A percentile compares a stretch with the other conserved stretches of the same genome.
Evolutionary conservation across 805 yeast species (phyloP).

Genomic region (Torulaspora quercuum): DNA sequence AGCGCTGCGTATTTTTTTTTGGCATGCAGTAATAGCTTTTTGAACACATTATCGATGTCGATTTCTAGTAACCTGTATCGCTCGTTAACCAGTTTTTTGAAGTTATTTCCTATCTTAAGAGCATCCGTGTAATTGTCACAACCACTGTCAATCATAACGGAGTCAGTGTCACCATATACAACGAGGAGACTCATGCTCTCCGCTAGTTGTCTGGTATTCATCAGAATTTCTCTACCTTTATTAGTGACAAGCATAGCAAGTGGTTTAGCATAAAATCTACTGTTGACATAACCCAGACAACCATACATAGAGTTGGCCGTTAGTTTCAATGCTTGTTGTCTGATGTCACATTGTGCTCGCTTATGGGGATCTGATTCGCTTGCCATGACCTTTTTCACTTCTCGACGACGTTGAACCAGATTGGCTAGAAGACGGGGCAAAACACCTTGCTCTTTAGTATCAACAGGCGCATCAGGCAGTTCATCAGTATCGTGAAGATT

Average conservation of each 20-base stretch:
- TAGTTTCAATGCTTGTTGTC: slow-evolving; percentile 91
- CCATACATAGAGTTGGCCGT: slow-evolving; percentile 99
- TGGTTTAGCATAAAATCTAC: slow-evolving; percentile 94
- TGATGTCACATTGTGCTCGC: slow-evolving; percentile 83
- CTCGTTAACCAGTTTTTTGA: slow-evolving; percentile 82
- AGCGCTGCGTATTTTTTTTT: slow-evolving; percentile 97
- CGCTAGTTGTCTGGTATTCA: slow-evolving; percentile 89
- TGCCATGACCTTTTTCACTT: slow-evolving; percentile 82
- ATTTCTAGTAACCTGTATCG: slow-evolving; percentile 84
- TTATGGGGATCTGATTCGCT: slow-evolving; percentile 63
- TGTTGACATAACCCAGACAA: slow-evolving; percentile 87
- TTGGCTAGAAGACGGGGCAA: slow-evolving; percentile 79
- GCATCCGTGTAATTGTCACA: slow-evolving; percentile 68
- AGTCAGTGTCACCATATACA: slow-evolving; percentile 97
- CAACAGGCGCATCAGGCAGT: slow-evolving; percentile 64
- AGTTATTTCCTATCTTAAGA: slow-evolving; percentile 73
- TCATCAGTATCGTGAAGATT: slow-evolving; percentile 53
- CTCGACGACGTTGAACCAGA: slow-evolving; percentile 86
- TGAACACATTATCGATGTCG: slow-evolving; percentile 91
- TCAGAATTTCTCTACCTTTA: slow-evolving; percentile 91
- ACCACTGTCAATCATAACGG: slow-evolving; percentile 96
- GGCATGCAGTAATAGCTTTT: slow-evolving; percentile 79
- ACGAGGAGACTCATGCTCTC: slow-evolving; percentile 80
- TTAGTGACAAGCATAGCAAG: slow-evolving; percentile 92
- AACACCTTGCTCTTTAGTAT: slow-evolving; percentile 66